Evolutionary conservation across 2,329 filamentous ascomycete genomes (phyloP).

Genomic region (Passalora sequoiae): DNA sequence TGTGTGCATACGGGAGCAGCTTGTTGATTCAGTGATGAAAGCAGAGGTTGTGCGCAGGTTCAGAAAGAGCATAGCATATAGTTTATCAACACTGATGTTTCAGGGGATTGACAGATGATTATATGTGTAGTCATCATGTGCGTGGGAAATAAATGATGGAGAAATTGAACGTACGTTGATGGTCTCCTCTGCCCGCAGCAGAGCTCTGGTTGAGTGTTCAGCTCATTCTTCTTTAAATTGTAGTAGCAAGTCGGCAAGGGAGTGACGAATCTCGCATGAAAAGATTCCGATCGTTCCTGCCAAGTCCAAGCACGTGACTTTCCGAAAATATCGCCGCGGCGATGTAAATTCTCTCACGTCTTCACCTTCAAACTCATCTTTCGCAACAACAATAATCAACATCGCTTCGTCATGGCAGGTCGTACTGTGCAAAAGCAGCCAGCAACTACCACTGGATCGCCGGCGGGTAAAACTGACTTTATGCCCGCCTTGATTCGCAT

Average conservation of each 20-base stretch:
- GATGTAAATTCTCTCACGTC: not conserved
- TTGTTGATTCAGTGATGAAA: too few relatives aligned
- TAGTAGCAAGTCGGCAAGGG: too few relatives aligned
- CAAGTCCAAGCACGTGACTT: too few relatives aligned
- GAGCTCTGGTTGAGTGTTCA: slow-evolving; percentile 8
- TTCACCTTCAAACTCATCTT: not conserved
- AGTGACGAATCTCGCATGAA: too few relatives aligned
- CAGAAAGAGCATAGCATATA: slow-evolving; percentile 44
- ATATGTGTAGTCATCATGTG: slow-evolving; percentile 57
- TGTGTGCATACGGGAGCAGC: too few relatives aligned
- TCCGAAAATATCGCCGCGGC: not conserved
- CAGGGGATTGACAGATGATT: slow-evolving; percentile 81
- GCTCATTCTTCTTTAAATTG: slow-evolving; percentile 4
- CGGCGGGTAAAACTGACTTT: not conserved
- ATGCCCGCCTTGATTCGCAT: slow-evolving; percentile 3
- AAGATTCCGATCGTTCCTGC: too few relatives aligned
- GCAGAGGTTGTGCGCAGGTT: slow-evolving; percentile 11
- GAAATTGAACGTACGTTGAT: slow-evolving; percentile 9
- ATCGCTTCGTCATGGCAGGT: too few relatives aligned
- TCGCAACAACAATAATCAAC: not conserved
- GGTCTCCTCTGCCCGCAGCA: slow-evolving; percentile 7
- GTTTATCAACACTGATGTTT: slow-evolving; percentile 53
- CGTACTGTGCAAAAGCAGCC: not conserved
- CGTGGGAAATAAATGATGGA: not conserved
- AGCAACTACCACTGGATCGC: not conserved